Evolutionary conservation across 495 filamentous ascomycete genomes (phyloP), one percentile per base, ranked within the genome.

Genomic region (Choiromyces venosus): DNA sequence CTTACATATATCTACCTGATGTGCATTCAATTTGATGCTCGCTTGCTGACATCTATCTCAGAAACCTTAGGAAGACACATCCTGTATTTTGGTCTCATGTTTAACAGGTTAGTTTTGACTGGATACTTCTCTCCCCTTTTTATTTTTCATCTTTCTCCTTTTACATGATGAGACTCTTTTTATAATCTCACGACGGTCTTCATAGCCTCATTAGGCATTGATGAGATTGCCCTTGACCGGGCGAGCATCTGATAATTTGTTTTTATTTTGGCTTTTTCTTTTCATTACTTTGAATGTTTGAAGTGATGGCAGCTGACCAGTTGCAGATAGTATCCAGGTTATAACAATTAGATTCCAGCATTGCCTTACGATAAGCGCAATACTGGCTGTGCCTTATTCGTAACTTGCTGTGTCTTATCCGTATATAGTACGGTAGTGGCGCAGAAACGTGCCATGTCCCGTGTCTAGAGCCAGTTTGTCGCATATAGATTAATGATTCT

Each of bases 121-220:
- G 2, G 12, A 33, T 1, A 14, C 18, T 33, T 75, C 71, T 71
- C 73, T 68, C 76, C 75, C 61, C 67, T 42, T 70, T 72, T 67
- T 65, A 37, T 74, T 42, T 42, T 18, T 38, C 35, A 18, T 40
- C 35, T 39, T 14, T 37, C 38, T 29, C 52, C 25, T 33, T 71
- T 85, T 85, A 92, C 91, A 95, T 93, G 90, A 91, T 87, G 86
- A 86, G 84, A 81, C 83, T 82, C 79, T 86, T 84, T 81, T 82
- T 83, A 82, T 83, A 86, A 89, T 89, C 90, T 97, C 93, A 97
- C 93, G 93, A 97, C 93, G 93, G 93, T 97, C 93, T 92, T 90
- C 93, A 92, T 94, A 97, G 88, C 89, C 86, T 88, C 81, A 78
- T 83, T 87, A 76, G 86, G 88, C 87, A 85, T 92, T 96, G 92